These are phyloP conservation scores for Leccinum disarticulatum DNA, from an alignment of 768 basidiomycete species.

Conservation along the genomic window DNA sequence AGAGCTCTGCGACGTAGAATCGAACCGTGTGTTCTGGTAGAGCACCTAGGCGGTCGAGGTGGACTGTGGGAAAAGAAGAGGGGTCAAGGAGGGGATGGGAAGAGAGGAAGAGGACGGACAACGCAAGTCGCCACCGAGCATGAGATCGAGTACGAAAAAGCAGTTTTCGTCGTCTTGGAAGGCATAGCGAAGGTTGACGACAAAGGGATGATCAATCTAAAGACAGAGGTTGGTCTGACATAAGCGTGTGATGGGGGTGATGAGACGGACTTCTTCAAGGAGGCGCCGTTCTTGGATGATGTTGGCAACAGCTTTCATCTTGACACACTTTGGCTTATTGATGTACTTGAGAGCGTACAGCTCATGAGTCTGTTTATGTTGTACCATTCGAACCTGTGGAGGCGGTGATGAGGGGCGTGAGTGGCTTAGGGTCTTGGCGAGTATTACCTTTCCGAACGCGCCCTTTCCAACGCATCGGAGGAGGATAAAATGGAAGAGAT, in stretches of 20 bases:
- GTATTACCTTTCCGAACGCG: constrained; percentile 90
- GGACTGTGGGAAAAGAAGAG: constrained; percentile 52
- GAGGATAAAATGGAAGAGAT: constrained; percentile 95
- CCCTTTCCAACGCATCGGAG: constrained; percentile 97
- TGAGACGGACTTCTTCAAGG: constrained; percentile 79
- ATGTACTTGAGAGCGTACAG: constrained; percentile 99
- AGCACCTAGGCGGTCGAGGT: constrained; percentile 77
- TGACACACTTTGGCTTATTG: constrained; percentile 96
- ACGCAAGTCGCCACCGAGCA: constrained; percentile 93
- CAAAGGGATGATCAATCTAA: constrained; percentile 92
- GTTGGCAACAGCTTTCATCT: constrained; percentile 98
- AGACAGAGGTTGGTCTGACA: background rate
- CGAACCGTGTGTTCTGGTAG: constrained; percentile 77
- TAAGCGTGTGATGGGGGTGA: constrained; percentile 1
- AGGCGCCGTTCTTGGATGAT: constrained; percentile 95
- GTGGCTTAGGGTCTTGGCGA: background rate
- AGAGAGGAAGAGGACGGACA: constrained; percentile 50
- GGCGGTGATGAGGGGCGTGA: constrained; percentile 2
- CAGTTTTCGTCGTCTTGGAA: constrained; percentile 99
- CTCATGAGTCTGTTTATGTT: constrained; percentile 97
- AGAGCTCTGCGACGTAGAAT: constrained; percentile 88
- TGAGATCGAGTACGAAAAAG: constrained; percentile 96
- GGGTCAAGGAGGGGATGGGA: background rate
- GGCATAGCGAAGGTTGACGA: constrained; percentile 93
- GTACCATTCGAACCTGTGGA: constrained; percentile 93